Evolutionary conservation across 257 asterid genomes (phyloP).

Genomic region (Forsythia suspensa): DNA sequence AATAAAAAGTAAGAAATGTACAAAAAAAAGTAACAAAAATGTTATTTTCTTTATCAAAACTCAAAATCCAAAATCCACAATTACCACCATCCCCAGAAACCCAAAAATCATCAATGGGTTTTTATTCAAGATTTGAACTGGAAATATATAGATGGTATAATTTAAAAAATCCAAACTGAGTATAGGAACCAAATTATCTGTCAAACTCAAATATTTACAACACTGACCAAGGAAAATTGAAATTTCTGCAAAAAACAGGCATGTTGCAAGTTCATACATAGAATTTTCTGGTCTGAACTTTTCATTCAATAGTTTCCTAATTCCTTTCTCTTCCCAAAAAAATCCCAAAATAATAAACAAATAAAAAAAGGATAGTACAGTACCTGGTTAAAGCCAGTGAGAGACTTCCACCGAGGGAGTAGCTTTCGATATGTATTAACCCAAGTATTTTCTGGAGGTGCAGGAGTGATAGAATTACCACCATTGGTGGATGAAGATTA

Average conservation of each 20-base stretch:
- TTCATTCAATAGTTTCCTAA: background rate
- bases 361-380: background rate
- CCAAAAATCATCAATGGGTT: background rate
- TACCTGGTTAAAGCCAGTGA: constrained; percentile 54
- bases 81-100: no score
- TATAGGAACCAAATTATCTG: background rate
- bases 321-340: background rate
- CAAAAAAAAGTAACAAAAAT: no score
- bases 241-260: background rate
- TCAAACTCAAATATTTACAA: background rate
- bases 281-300: background rate
- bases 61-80: no score
- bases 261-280: background rate
- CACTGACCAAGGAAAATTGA: background rate
- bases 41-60: no score
- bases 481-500: constrained; percentile 47
- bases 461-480: constrained; percentile 30
- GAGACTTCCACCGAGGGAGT: constrained; percentile 65
- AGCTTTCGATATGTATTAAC: constrained; percentile 46
- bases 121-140: background rate
- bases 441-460: constrained; percentile 90
- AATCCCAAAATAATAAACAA: background rate
- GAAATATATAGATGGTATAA: background rate
- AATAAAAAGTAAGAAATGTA: no score
- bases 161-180: background rate